Evolutionary conservation across 2,329 filamentous ascomycete genomes (phyloP).

Genomic region (Geosmithia flava): DNA sequence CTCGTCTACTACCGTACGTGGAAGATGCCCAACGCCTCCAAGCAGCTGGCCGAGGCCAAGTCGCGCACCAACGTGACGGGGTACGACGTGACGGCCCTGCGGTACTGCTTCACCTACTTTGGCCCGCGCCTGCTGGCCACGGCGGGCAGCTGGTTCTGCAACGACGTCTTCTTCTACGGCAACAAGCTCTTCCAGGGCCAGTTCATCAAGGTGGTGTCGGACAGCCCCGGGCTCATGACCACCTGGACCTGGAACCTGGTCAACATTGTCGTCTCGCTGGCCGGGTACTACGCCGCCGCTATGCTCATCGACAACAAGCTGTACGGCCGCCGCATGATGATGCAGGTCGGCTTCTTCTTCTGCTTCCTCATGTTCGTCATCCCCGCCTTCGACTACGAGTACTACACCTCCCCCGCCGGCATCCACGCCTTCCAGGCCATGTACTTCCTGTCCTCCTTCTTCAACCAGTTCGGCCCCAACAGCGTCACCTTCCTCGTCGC

Average conservation of each 20-base stretch:
- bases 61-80: constrained; percentile 79
- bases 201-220: constrained; percentile 75
- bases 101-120: constrained; percentile 69
- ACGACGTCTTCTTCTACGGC: constrained; percentile 98
- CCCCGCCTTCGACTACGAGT: constrained; percentile 76
- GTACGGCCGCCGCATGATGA: constrained; percentile 93
- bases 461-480: constrained; percentile 98
- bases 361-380: constrained; percentile 90
- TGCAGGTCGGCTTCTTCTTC: constrained; percentile 85
- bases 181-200: constrained; percentile 95
- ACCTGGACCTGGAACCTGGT: constrained; percentile 87
- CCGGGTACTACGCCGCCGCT: constrained; percentile 81
- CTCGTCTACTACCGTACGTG: constrained; percentile 91
- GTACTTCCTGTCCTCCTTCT: constrained; percentile 97
- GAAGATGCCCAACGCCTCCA: constrained; percentile 84
- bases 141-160: constrained; percentile 83
- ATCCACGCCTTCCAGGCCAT: constrained; percentile 92
- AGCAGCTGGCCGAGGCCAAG: constrained; percentile 72
- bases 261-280: constrained; percentile 78
- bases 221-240: constrained; percentile 59
- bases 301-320: constrained; percentile 92
- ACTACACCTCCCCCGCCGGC: constrained; percentile 60
- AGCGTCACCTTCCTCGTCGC: constrained; percentile 92
- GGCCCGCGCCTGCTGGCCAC: constrained; percentile 79
- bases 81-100: constrained; percentile 78